Evolutionary conservation across 2,329 filamentous ascomycete genomes (phyloP).

Genomic region (Mycosphaerella arachidis): DNA sequence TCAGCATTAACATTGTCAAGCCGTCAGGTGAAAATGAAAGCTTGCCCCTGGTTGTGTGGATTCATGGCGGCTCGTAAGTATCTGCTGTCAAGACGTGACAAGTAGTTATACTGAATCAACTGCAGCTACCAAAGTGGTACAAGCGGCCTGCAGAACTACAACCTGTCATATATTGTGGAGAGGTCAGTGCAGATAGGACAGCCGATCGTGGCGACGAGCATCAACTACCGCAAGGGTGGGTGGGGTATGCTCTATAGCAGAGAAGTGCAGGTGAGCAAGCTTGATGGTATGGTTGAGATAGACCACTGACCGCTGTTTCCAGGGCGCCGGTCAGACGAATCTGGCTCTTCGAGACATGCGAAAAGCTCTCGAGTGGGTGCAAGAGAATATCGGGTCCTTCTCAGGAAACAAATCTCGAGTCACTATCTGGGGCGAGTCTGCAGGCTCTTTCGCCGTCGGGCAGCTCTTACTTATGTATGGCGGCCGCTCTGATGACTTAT

Average conservation of each 20-base stretch:
- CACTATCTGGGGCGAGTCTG: slow-evolving; percentile 26
- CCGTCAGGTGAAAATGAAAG: slow-evolving; percentile 42
- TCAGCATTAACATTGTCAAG: slow-evolving; percentile 59
- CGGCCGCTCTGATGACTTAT: slow-evolving; percentile 46
- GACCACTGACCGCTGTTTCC: not conserved
- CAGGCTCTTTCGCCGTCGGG: slow-evolving; percentile 43
- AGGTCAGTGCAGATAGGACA: slow-evolving; percentile 38
- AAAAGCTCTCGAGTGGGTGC: slow-evolving; percentile 43
- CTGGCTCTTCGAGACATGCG: slow-evolving; percentile 42
- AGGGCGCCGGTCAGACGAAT: slow-evolving; percentile 52
- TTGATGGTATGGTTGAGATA: not conserved
- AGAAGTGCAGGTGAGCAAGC: slow-evolving; percentile 37
- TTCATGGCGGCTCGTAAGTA: slow-evolving; percentile 39
- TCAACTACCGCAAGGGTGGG: slow-evolving; percentile 62
- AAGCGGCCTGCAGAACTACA: slow-evolving; percentile 43
- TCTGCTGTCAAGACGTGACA: not conserved
- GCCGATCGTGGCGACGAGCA: slow-evolving; percentile 55
- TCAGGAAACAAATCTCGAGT: slow-evolving; percentile 16
- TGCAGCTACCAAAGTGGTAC: slow-evolving; percentile 19
- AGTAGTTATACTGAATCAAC: not conserved
- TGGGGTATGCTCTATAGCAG: slow-evolving; percentile 64
- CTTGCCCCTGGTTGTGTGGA: slow-evolving; percentile 57
- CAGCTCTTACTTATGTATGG: slow-evolving; percentile 43
- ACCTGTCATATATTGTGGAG: slow-evolving; percentile 57
- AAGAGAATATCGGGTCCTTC: slow-evolving; percentile 36